phyloP scores from a whole-genome alignment of 768 basidiomycete species.

The Porphyrellus cyaneotinctus region DNA sequence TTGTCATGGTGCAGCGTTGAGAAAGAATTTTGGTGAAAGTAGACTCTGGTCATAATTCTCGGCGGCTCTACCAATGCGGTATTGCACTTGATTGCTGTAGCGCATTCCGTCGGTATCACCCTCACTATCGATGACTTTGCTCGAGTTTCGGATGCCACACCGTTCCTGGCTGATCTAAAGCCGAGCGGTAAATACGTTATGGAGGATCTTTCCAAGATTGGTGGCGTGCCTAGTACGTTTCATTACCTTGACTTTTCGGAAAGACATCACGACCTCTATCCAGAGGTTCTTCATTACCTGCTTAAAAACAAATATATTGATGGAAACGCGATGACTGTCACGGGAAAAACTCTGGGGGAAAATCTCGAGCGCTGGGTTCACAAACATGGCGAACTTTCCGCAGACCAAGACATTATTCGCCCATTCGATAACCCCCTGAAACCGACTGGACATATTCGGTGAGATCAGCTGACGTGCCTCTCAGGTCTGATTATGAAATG shows the following conservation, averaged over 20 bases:
- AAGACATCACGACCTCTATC: neutral
- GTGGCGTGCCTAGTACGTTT: conserved; percentile 88
- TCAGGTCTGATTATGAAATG: conserved; percentile 1
- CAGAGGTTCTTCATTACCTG: conserved; percentile 83
- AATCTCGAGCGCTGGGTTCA: conserved; percentile 89
- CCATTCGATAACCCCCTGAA: conserved; percentile 89
- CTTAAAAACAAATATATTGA: conserved; percentile 86
- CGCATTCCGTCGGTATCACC: conserved; percentile 89
- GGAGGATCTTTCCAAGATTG: conserved; percentile 94
- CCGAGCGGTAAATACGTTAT: conserved; percentile 98
- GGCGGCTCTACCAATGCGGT: conserved; percentile 99
- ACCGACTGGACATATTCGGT: conserved; percentile 86
- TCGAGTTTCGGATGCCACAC: conserved; percentile 83
- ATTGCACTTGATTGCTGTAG: conserved; percentile 93
- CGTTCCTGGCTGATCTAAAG: conserved; percentile 95
- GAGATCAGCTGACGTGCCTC: conserved; percentile 7
- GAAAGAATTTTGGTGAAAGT: conserved; percentile 2
- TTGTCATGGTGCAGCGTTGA: conserved; percentile 6
- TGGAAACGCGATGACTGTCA: conserved; percentile 88
- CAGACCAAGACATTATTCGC: conserved; percentile 78
- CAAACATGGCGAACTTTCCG: conserved; percentile 70
- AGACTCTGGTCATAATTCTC: conserved; percentile 95
- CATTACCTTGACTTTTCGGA: neutral
- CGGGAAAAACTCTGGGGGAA: conserved; percentile 85
- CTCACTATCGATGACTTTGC: conserved; percentile 93